These are phyloP conservation scores for Helenozyma rhizophorensis DNA, from an alignment of 805 yeast species.

Conservation along the genomic window DNA sequence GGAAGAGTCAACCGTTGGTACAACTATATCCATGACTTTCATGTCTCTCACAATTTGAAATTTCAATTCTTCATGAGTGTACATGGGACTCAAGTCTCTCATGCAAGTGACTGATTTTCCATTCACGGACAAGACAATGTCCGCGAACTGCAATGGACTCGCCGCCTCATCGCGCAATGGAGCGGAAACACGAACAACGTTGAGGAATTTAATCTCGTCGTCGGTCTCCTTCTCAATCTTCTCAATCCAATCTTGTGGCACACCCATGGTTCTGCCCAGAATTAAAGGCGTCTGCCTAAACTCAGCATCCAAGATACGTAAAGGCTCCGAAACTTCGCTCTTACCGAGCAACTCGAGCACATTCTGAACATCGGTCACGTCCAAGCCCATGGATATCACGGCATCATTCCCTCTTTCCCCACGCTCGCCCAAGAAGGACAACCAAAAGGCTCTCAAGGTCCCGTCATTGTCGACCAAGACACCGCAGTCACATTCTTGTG, in stretches of 20 bases:
- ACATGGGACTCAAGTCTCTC: constrained; percentile 58
- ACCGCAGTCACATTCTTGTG: constrained; percentile 76
- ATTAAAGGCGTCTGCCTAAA: constrained; percentile 62
- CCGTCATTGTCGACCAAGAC: constrained; percentile 75
- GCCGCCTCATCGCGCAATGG: constrained; percentile 26
- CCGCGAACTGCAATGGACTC: constrained; percentile 56
- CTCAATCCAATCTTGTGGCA: constrained; percentile 76
- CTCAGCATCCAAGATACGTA: constrained; percentile 76
- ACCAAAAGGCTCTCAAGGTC: constrained; percentile 78
- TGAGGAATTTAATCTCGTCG: constrained; percentile 69
- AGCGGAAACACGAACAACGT: constrained; percentile 64
- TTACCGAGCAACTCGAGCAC: constrained; percentile 54
- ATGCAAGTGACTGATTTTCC: constrained; percentile 60
- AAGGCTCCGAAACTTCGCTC: constrained; percentile 44
- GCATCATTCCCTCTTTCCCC: constrained; percentile 51
- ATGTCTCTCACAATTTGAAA: constrained; percentile 73
- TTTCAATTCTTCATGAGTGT: constrained; percentile 37
- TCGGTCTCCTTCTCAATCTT: constrained; percentile 57
- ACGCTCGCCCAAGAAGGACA: constrained; percentile 76
- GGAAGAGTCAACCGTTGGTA: constrained; percentile 60
- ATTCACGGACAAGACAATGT: constrained; percentile 68
- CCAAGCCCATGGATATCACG: constrained; percentile 70
- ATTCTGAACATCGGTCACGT: constrained; percentile 57
- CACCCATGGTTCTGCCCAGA: constrained; percentile 83
- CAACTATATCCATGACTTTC: constrained; percentile 53